A percentile compares a stretch with the other conserved stretches of the same genome.
Conservation (phyloP, 1,139 yeast species). For the Scheffersomyces insectosa region DNA sequence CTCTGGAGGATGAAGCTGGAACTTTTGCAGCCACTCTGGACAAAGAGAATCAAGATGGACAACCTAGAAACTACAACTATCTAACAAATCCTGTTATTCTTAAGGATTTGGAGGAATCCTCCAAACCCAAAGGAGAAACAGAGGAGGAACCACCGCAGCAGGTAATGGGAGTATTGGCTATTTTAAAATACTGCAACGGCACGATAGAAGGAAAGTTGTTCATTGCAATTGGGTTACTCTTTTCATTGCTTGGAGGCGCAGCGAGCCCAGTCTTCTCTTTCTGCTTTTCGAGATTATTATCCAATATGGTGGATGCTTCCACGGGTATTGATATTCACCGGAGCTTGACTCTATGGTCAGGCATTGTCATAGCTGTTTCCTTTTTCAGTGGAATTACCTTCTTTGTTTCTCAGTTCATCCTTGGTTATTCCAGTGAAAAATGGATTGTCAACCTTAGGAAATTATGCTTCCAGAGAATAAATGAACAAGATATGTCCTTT, state of each 20-base stretch:
- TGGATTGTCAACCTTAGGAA: conserved; percentile 64
- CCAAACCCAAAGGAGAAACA: conserved; percentile 1
- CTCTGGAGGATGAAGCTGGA: background rate
- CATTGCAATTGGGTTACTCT: conserved; percentile 51
- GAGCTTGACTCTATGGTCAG: conserved; percentile 63
- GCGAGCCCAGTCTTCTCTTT: conserved; percentile 78
- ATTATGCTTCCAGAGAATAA: conserved; percentile 47
- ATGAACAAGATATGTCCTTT: conserved; percentile 58
- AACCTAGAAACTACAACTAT: conserved; percentile 11
- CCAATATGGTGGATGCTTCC: conserved; percentile 52
- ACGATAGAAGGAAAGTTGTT: conserved; percentile 35
- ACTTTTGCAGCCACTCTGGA: too few relatives aligned
- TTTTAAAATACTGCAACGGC: conserved; percentile 35
- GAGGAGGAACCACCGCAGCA: conserved; percentile 6
- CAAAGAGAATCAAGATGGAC: background rate
- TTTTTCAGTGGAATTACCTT: conserved; percentile 58
- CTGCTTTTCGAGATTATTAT: conserved; percentile 67
- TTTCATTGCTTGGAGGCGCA: conserved; percentile 59
- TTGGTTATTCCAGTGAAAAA: conserved; percentile 63
- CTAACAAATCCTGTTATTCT: conserved; percentile 26
- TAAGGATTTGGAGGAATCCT: conserved; percentile 19
- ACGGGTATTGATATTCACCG: conserved; percentile 20
- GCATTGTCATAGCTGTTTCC: conserved; percentile 61
- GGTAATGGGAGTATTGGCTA: conserved; percentile 29
- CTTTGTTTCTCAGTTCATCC: conserved; percentile 49